Percentiles rank a stretch among this genome's conserved stretches.
Evolutionary conservation across 176 grass and related monocot genomes (phyloP).

Genomic region (Ensete glaucum): DNA sequence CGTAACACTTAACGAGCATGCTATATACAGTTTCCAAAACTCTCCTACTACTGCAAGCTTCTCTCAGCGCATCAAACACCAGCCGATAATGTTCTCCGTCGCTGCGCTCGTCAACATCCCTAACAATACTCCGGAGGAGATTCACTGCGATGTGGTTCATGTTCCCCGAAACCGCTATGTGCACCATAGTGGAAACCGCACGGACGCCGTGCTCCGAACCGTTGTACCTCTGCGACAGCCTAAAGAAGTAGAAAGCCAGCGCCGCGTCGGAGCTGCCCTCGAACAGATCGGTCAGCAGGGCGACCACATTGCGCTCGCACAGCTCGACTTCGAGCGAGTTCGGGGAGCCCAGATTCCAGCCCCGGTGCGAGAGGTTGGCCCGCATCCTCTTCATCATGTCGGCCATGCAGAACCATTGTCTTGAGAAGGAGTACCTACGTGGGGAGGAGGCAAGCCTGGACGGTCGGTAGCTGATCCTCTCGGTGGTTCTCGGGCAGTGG

Average conservation of each 20-base stretch:
- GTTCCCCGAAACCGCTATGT: slow-evolving; percentile 15
- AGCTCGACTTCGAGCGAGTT: slow-evolving; percentile 5
- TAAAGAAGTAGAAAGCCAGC: slow-evolving; percentile 22
- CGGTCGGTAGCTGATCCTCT: neutral
- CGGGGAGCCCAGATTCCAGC: slow-evolving; percentile 10
- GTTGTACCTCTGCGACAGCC: slow-evolving; percentile 4
- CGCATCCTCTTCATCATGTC: neutral
- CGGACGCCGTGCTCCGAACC: slow-evolving; percentile 6
- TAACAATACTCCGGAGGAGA: neutral
- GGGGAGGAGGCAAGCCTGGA: neutral
- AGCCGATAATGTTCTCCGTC: neutral
- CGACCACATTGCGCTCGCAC: slow-evolving; percentile 7
- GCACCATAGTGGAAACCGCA: slow-evolving; percentile 6
- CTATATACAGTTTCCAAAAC: slow-evolving; percentile 16
- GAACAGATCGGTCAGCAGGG: slow-evolving; percentile 10
- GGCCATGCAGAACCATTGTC: neutral
- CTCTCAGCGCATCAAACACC: slow-evolving; percentile 17
- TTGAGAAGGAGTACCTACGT: neutral
- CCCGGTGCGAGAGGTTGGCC: neutral
- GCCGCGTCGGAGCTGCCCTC: slow-evolving; percentile 16
- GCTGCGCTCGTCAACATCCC: neutral
- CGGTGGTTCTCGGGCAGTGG: neutral
- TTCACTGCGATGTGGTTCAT: slow-evolving; percentile 22
- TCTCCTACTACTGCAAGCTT: slow-evolving; percentile 3
- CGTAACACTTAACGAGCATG: slow-evolving; percentile 22